These are phyloP conservation scores for Mycena rebaudengoi DNA, from an alignment of 768 basidiomycete genomes.

Conservation along the genomic window DNA sequence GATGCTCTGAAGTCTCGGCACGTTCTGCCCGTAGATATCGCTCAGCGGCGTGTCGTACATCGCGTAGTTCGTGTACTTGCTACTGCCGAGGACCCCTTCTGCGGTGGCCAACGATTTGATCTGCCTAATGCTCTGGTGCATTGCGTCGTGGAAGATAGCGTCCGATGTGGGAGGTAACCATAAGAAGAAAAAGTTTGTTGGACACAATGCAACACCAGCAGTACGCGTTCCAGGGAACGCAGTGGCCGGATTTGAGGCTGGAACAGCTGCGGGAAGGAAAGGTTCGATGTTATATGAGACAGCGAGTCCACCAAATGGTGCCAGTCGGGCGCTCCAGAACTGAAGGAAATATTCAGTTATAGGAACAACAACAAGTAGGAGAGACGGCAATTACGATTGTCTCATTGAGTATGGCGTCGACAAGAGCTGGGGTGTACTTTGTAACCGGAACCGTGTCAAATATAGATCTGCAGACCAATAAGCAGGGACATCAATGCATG, in stretches of 20 bases:
- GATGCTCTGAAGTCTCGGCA: constrained; percentile 48
- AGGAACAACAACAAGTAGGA: neutral
- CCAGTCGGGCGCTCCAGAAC: neutral
- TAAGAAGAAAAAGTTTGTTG: constrained; percentile 50
- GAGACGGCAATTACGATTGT: neutral
- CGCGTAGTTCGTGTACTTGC: constrained; percentile 69
- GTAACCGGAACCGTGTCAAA: neutral
- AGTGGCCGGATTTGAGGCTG: neutral
- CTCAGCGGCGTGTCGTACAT: constrained; percentile 57
- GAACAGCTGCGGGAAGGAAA: constrained; percentile 35
- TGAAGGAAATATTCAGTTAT: neutral
- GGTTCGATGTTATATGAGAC: constrained; percentile 51
- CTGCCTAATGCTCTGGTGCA: constrained; percentile 45
- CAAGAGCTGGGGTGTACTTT: neutral
- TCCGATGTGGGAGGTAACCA: constrained; percentile 54
- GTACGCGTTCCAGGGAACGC: constrained; percentile 21
- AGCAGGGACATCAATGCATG: too few relatives aligned
- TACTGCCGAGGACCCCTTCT: constrained; percentile 48
- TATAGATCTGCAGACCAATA: neutral
- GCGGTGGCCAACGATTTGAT: constrained; percentile 49
- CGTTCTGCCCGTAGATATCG: constrained; percentile 59
- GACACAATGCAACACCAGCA: neutral
- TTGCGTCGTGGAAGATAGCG: constrained; percentile 48
- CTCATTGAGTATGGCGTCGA: neutral
- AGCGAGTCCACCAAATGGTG: neutral